Base-by-base conservation (phyloP, 108 stramenopile species). In the Fragilariopsis cylindrus region DNA sequence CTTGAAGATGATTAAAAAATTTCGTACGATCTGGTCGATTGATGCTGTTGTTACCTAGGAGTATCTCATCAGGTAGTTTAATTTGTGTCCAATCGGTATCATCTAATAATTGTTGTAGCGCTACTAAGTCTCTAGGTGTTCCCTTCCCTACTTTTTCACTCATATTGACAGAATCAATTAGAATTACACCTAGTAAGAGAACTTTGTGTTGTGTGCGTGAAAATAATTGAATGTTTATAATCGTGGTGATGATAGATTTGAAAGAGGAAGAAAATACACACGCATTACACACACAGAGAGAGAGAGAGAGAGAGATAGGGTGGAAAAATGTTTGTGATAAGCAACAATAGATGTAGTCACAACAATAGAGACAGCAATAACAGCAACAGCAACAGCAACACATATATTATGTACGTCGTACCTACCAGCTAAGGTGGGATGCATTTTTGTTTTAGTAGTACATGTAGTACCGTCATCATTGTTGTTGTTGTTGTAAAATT, bases 81-180 rank as follows among this genome's bases (percentile, higher is more conserved):
- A 63, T 18, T 50, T 3, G 9, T 7, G 54, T 30, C 89, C 92
- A 90, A 46, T 90, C 75, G 0, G 87, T 93, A 40, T 80, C 43
- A 39, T 49, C 55, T 47, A 82, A 43, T 44, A 92, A 60, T 45
- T 66, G 63, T 52, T 79, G 48, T 3, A 95, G 76, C 8, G 90
- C 92, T 13, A 52, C 74, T 62, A 47, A 48, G 82, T 95, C 94
- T 6, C 94, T 71, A 41, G 76, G 72, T 1, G 91, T 92, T 8
- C 78, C 94, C 65, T 91, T 91, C 46, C 90, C 90, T 6, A 90
- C 81, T 41, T 81, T 64, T 39, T 86, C 76, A 58, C 76, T 81
- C 75, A 95, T 77, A 71, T 92, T 90, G 81, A 92, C 80, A 43
- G 91, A 88, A 76, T 95, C 94, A 40, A 95, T 65, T 19, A 95